Evolutionary conservation across 371 early-diverging fungal genomes (phyloP).

Genomic region (Dichotomocladium elegans): DNA sequence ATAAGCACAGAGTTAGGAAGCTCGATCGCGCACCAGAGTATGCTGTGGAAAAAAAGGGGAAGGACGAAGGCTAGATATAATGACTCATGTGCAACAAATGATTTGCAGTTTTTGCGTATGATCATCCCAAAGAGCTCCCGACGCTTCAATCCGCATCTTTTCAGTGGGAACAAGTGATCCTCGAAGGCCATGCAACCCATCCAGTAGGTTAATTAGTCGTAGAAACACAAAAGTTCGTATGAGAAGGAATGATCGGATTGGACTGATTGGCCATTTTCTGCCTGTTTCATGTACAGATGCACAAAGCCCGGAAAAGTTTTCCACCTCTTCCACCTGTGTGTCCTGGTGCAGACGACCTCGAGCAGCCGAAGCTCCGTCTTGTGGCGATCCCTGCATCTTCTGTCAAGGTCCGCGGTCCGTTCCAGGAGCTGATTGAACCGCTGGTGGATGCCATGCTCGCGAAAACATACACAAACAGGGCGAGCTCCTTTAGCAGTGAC

Average conservation of each 20-base stretch:
- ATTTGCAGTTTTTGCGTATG: slow-evolving; percentile 45
- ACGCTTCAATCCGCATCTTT: slow-evolving; percentile 39
- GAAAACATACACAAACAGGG: no score
- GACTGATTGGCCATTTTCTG: no score
- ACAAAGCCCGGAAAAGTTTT: slow-evolving; percentile 59
- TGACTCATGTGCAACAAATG: background rate
- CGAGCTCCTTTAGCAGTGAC: slow-evolving; percentile 4
- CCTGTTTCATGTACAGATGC: slow-evolving; percentile 47
- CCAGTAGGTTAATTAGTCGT: slow-evolving; percentile 49
- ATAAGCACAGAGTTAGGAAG: slow-evolving; percentile 34
- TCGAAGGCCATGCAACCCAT: slow-evolving; percentile 76
- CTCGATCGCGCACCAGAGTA: slow-evolving; percentile 44
- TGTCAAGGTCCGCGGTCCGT: slow-evolving; percentile 49
- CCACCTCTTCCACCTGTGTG: slow-evolving; percentile 51
- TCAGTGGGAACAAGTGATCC: slow-evolving; percentile 71
- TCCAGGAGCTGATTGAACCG: slow-evolving; percentile 30
- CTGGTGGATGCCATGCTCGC: slow-evolving; percentile 31
- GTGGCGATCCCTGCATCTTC: slow-evolving; percentile 46
- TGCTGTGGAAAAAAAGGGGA: slow-evolving; percentile 1
- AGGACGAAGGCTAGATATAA: background rate
- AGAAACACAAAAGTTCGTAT: background rate
- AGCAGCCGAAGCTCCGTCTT: slow-evolving; percentile 42
- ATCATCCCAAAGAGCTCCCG: slow-evolving; percentile 48
- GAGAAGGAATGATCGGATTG: background rate
- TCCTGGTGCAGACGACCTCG: slow-evolving; percentile 44